Percentiles rank a stretch among this genome's conserved stretches.
Evolutionary conservation across 495 filamentous ascomycete species (phyloP).

Genomic region (Diplogelasinospora grovesii): DNA sequence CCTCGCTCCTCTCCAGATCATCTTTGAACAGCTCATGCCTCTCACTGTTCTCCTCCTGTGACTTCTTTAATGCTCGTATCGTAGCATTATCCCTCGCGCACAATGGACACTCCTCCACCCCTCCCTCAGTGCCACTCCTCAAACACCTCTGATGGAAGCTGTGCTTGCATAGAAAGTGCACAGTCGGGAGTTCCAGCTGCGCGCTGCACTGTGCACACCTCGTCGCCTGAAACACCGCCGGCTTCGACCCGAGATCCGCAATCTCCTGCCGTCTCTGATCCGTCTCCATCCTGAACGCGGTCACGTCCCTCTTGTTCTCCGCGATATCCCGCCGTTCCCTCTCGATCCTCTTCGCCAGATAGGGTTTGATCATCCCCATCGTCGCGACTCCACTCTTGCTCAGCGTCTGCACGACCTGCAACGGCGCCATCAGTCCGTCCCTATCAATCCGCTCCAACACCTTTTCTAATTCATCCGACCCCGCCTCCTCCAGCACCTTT

Average conservation of each 20-base stretch:
- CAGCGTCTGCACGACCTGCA: slow-evolving; percentile 94
- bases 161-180: slow-evolving; percentile 96
- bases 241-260: slow-evolving; percentile 64
- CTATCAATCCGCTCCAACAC: slow-evolving; percentile 83
- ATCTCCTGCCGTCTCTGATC: slow-evolving; percentile 72
- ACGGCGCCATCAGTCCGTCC: slow-evolving; percentile 86
- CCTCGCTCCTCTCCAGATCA: slow-evolving; percentile 69
- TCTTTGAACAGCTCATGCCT: slow-evolving; percentile 85
- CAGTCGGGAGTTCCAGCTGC: slow-evolving; percentile 73
- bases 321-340: slow-evolving; percentile 79
- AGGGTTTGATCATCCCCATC: slow-evolving; percentile 94
- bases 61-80: slow-evolving; percentile 73
- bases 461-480: slow-evolving; percentile 68
- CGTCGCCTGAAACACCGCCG: slow-evolving; percentile 82
- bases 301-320: slow-evolving; percentile 73
- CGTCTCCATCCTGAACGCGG: slow-evolving; percentile 82
- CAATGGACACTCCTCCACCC: slow-evolving; percentile 67
- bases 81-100: slow-evolving; percentile 80
- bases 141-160: slow-evolving; percentile 89
- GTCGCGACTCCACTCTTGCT: slow-evolving; percentile 62
- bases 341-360: slow-evolving; percentile 81
- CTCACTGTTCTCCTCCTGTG: slow-evolving; percentile 82
- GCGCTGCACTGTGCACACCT: slow-evolving; percentile 74
- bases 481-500: slow-evolving; percentile 76
- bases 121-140: slow-evolving; percentile 30